These are phyloP conservation scores for Wickerhamiella siamensis DNA, from an alignment of 805 yeast genomes.

Conservation along the genomic window DNA sequence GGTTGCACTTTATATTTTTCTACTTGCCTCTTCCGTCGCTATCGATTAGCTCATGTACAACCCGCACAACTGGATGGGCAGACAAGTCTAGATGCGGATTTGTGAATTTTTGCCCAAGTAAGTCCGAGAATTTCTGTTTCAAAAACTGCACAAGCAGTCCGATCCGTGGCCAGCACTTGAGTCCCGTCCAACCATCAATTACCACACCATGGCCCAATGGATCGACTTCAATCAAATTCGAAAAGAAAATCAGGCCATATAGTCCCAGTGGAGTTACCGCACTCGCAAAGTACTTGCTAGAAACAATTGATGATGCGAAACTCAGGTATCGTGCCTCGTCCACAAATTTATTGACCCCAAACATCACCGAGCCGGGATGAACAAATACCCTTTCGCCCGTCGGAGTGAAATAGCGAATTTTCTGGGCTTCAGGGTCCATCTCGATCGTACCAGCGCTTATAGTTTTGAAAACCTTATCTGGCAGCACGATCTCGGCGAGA, in stretches of 20 bases:
- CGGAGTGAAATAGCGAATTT: constrained; percentile 59
- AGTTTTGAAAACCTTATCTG: constrained; percentile 61
- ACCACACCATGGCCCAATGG: constrained; percentile 66
- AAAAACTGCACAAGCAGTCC: constrained; percentile 71
- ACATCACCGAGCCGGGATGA: constrained; percentile 75
- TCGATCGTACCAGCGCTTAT: constrained; percentile 70
- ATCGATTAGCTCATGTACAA: constrained; percentile 23
- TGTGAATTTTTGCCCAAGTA: constrained; percentile 47
- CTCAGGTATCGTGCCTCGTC: constrained; percentile 37
- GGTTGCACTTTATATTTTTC: neutral
- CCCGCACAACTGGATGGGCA: constrained; percentile 19
- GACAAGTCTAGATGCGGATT: constrained; percentile 28
- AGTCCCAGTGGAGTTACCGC: constrained; percentile 72
- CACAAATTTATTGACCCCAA: constrained; percentile 33
- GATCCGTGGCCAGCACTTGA: constrained; percentile 86
- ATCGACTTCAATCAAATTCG: constrained; percentile 42
- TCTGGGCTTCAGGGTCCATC: constrained; percentile 67
- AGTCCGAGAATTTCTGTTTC: constrained; percentile 48
- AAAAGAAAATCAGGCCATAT: constrained; percentile 62
- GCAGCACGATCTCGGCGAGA: constrained; percentile 63
- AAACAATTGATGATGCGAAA: constrained; percentile 42
- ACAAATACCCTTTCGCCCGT: constrained; percentile 61
- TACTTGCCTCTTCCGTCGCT: constrained; percentile 19
- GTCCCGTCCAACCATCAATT: constrained; percentile 78
- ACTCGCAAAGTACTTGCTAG: constrained; percentile 53